Conservation (phyloP, 768 basidiomycete genomes). For the Tulasnella sp. region DNA sequence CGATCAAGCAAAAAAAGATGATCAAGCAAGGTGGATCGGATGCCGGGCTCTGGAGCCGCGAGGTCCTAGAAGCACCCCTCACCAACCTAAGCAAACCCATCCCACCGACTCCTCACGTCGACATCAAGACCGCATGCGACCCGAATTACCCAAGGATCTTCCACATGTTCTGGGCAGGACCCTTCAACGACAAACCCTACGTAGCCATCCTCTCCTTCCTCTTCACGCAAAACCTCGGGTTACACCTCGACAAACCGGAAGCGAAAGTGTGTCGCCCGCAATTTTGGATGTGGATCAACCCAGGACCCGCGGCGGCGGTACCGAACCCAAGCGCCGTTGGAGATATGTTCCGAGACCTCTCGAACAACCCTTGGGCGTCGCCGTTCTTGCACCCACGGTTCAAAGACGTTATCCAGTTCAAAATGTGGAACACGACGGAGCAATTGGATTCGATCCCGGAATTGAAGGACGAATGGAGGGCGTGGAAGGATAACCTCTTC, state of each 20-base stretch:
- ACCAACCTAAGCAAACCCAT: conserved; percentile 47
- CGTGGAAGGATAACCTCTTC: conserved; percentile 69
- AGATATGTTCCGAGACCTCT: conserved; percentile 81
- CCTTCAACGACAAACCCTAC: conserved; percentile 98
- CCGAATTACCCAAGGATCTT: conserved; percentile 81
- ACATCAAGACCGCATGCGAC: conserved; percentile 61
- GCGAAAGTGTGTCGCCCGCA: conserved; percentile 73
- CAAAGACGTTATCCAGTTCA: conserved; percentile 88
- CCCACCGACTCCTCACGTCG: conserved; percentile 54
- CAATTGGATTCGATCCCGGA: conserved; percentile 90
- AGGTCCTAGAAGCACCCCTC: conserved; percentile 46
- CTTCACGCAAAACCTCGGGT: conserved; percentile 88
- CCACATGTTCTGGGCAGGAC: conserved; percentile 99
- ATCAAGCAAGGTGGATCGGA: conserved; percentile 23
- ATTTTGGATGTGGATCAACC: conserved; percentile 98
- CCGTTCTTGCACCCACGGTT: conserved; percentile 93
- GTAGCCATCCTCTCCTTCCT: conserved; percentile 92
- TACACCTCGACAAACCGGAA: conserved; percentile 54
- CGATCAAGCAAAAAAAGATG: conserved; percentile 17
- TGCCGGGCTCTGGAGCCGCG: conserved; percentile 10
- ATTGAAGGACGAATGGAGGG: conserved; percentile 84
- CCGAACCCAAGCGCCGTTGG: conserved; percentile 75
- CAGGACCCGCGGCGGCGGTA: conserved; percentile 84
- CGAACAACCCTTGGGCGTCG: conserved; percentile 82
- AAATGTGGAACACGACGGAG: conserved; percentile 97